These are phyloP conservation scores for Pseudozyma sp. DNA, from an alignment of 1,284 basidiomycete species.

Conservation along the genomic window DNA sequence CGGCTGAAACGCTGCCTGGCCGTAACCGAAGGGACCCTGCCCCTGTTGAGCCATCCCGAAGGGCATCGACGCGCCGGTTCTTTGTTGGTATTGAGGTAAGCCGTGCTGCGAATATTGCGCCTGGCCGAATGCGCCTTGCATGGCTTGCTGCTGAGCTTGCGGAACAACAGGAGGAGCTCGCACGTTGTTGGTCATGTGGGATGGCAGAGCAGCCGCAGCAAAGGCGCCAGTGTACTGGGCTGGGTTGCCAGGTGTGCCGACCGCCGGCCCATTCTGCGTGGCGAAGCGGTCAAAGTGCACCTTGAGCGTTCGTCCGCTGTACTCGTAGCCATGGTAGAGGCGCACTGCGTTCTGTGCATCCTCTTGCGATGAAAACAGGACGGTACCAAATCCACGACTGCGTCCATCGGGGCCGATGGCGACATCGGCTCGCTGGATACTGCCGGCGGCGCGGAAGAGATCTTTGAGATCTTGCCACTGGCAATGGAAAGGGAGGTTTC, in stretches of 20 bases:
- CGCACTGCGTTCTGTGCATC: slow-evolving; percentile 87
- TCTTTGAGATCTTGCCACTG: slow-evolving; percentile 69
- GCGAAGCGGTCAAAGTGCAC: slow-evolving; percentile 79
- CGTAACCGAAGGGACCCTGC: slow-evolving; percentile 22
- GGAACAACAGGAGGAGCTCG: slow-evolving; percentile 18
- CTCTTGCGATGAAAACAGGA: slow-evolving; percentile 87
- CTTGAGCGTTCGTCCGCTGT: slow-evolving; percentile 83
- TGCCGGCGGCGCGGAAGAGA: slow-evolving; percentile 70
- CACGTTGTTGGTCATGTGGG: slow-evolving; percentile 47
- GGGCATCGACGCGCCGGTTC: slow-evolving; percentile 1
- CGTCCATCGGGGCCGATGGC: slow-evolving; percentile 91
- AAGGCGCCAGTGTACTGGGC: slow-evolving; percentile 67
- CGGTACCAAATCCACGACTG: slow-evolving; percentile 91
- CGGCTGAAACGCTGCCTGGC: slow-evolving; percentile 15
- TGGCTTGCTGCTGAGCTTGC: slow-evolving; percentile 18
- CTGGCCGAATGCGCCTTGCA: slow-evolving; percentile 20
- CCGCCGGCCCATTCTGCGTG: slow-evolving; percentile 37
- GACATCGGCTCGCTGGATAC: slow-evolving; percentile 92
- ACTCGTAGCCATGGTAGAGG: slow-evolving; percentile 75
- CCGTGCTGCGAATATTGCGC: slow-evolving; percentile 17
- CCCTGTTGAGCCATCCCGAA: slow-evolving; percentile 18
- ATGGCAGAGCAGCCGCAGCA: slow-evolving; percentile 58
- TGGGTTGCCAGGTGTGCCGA: slow-evolving; percentile 58
- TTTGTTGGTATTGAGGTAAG: slow-evolving; percentile 29
- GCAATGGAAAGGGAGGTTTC: slow-evolving; percentile 67